A percentile compares a stretch with the other conserved stretches of the same genome.
Evolutionary conservation across 768 basidiomycete genomes (phyloP).

Genomic region (Hemileccinum impolitum): DNA sequence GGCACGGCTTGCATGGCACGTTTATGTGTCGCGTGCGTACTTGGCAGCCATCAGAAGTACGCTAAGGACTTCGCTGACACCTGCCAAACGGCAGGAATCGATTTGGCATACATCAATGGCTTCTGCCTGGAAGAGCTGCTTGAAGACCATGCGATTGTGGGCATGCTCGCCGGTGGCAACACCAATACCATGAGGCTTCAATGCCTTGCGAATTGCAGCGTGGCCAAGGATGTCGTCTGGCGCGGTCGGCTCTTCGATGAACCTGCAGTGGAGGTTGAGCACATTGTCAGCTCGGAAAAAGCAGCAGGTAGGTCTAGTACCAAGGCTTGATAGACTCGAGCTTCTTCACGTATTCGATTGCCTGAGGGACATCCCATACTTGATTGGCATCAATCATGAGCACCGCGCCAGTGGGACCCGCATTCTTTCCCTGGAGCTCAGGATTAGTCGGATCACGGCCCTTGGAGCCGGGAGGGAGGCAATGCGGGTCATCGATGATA

Average conservation of each 20-base stretch:
- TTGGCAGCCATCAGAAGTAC: constrained; percentile 93
- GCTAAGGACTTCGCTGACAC: constrained; percentile 91
- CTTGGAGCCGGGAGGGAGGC: constrained; percentile 58
- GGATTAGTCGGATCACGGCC: constrained; percentile 59
- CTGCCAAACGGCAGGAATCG: constrained; percentile 90
- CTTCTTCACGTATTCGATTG: constrained; percentile 85
- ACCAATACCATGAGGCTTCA: constrained; percentile 82
- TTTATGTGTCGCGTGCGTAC: constrained; percentile 35
- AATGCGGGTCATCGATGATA: constrained; percentile 90
- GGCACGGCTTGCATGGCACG: background rate
- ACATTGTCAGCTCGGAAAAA: background rate
- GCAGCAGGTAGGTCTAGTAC: constrained; percentile 35
- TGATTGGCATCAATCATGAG: constrained; percentile 99
- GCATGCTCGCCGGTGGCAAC: constrained; percentile 97
- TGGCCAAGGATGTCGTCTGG: constrained; percentile 93
- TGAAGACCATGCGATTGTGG: constrained; percentile 96
- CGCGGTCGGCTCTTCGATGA: constrained; percentile 96
- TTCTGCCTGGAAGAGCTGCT: constrained; percentile 88
- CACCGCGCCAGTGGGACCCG: constrained; percentile 90
- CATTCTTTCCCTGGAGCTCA: constrained; percentile 82
- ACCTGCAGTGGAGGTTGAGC: constrained; percentile 44
- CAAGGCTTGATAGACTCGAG: constrained; percentile 84
- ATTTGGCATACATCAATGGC: constrained; percentile 96
- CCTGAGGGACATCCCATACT: constrained; percentile 91
- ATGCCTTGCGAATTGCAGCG: constrained; percentile 75